Evolutionary conservation across 352 stramenopile species (phyloP).

Genomic region (Phytopythium mirpurense): DNA sequence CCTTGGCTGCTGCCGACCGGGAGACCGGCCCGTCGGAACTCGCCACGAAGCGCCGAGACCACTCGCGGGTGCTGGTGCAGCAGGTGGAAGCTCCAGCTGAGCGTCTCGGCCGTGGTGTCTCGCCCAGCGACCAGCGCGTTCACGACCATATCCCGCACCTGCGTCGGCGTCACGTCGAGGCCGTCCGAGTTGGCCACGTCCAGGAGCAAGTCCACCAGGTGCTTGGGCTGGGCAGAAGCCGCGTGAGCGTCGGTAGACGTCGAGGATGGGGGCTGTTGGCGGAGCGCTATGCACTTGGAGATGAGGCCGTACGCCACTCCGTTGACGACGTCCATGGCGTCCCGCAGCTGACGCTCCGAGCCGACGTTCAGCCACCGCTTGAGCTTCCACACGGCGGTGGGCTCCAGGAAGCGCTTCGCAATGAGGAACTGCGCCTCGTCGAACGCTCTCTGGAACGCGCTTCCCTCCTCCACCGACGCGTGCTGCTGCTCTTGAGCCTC

Average conservation of each 20-base stretch:
- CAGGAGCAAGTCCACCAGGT: conserved; percentile 35
- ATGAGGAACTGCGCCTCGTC: conserved; percentile 15
- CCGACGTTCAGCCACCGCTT: conserved; percentile 37
- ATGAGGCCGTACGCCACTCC: conserved; percentile 5
- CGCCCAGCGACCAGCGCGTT: conserved; percentile 58
- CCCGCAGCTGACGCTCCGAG: conserved; percentile 20
- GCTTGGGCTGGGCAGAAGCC: conserved; percentile 3
- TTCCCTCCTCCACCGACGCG: neutral
- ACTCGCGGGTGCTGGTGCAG: conserved; percentile 33
- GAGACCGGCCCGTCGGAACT: conserved; percentile 22
- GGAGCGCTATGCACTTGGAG: conserved; percentile 3
- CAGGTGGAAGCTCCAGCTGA: conserved; percentile 53
- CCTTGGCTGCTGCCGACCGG: conserved; percentile 1
- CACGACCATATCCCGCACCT: conserved; percentile 60
- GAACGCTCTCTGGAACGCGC: conserved; percentile 17
- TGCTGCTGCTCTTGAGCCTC: neutral
- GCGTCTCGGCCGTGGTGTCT: conserved; percentile 51
- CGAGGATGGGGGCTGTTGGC: conserved; percentile 4
- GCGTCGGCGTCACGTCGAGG: conserved; percentile 17
- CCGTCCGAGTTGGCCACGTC: conserved; percentile 18
- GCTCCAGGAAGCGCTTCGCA: conserved; percentile 18
- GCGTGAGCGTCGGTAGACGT: neutral
- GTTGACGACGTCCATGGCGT: conserved; percentile 23
- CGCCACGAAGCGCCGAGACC: conserved; percentile 15
- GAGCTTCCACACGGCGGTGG: conserved; percentile 37